A percentile compares a stretch with the other conserved stretches of the same genome.
These are phyloP conservation scores for Didymella arachidicola DNA, from an alignment of 2,329 filamentous ascomycete genomes.

Conservation along the genomic window DNA sequence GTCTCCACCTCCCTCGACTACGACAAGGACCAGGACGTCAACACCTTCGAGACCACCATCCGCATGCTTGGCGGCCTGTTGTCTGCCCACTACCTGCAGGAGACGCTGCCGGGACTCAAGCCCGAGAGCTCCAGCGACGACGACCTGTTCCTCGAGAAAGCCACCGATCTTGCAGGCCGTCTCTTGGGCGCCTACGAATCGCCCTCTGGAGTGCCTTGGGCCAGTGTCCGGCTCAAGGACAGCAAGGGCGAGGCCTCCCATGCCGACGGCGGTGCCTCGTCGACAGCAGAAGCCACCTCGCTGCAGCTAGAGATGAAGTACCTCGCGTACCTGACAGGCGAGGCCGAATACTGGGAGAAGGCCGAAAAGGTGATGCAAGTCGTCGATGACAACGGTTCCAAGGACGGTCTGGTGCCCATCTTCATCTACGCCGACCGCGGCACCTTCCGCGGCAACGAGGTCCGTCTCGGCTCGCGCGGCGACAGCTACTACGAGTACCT, in stretches of 20 bases:
- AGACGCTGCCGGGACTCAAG: slow-evolving; percentile 78
- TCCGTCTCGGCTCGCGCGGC: slow-evolving; percentile 89
- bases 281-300: slow-evolving; percentile 90
- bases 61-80: slow-evolving; percentile 94
- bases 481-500: slow-evolving; percentile 99
- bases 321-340: slow-evolving; percentile 90
- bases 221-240: slow-evolving; percentile 86
- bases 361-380: slow-evolving; percentile 92
- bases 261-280: slow-evolving; percentile 84
- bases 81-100: slow-evolving; percentile 94
- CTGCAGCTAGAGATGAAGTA: slow-evolving; percentile 98
- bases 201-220: slow-evolving; percentile 83
- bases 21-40: slow-evolving; percentile 93
- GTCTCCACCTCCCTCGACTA: slow-evolving; percentile 81
- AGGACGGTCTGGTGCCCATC: slow-evolving; percentile 89
- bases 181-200: slow-evolving; percentile 89
- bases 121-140: slow-evolving; percentile 77
- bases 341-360: slow-evolving; percentile 89
- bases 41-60: slow-evolving; percentile 97
- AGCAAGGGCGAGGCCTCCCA: slow-evolving; percentile 81
- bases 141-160: slow-evolving; percentile 95
- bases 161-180: slow-evolving; percentile 88
- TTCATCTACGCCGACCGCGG: slow-evolving; percentile 84
- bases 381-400: slow-evolving; percentile 79
- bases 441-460: slow-evolving; percentile 81